These are phyloP conservation scores for Sphaerobolus stellatus DNA, from an alignment of 1,284 basidiomycete genomes.

Conservation along the genomic window DNA sequence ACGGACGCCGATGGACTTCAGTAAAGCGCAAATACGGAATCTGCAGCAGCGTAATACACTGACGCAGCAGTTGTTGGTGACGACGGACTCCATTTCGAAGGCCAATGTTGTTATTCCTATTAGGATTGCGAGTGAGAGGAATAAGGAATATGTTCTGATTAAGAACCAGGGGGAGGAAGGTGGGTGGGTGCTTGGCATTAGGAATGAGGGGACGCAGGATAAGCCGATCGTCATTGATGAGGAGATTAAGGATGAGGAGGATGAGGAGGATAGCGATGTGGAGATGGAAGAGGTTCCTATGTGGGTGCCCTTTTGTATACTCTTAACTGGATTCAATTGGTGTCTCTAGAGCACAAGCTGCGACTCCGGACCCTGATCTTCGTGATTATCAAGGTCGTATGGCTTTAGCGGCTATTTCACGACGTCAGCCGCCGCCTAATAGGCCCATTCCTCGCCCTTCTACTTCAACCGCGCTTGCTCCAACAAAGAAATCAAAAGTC, in stretches of 20 bases:
- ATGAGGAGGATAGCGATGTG: slow-evolving; percentile 49
- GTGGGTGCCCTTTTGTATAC: slow-evolving; percentile 41
- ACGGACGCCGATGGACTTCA: slow-evolving; percentile 90
- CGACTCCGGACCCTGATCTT: slow-evolving; percentile 60
- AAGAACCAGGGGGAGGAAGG: slow-evolving; percentile 85
- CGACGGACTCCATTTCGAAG: slow-evolving; percentile 91
- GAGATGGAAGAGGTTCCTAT: slow-evolving; percentile 79
- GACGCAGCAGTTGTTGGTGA: slow-evolving; percentile 92
- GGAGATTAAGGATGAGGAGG: slow-evolving; percentile 37
- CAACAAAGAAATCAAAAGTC: slow-evolving; percentile 64
- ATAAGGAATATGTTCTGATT: slow-evolving; percentile 89
- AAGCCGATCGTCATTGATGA: slow-evolving; percentile 88
- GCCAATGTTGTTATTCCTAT: slow-evolving; percentile 88
- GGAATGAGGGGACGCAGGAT: slow-evolving; percentile 72
- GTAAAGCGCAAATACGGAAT: slow-evolving; percentile 90
- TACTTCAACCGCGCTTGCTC: slow-evolving; percentile 67
- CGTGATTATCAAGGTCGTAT: slow-evolving; percentile 64
- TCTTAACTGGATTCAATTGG: slow-evolving; percentile 7
- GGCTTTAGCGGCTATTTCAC: slow-evolving; percentile 64
- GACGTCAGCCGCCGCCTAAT: slow-evolving; percentile 53
- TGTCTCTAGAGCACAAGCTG: slow-evolving; percentile 32
- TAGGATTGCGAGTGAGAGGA: slow-evolving; percentile 91
- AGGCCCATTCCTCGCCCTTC: slow-evolving; percentile 46
- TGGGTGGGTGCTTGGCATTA: slow-evolving; percentile 92
- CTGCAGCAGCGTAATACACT: slow-evolving; percentile 87